These are phyloP conservation scores for Carex littledalei DNA, from an alignment of 176 grass and related monocot genomes.

Conservation along the genomic window DNA sequence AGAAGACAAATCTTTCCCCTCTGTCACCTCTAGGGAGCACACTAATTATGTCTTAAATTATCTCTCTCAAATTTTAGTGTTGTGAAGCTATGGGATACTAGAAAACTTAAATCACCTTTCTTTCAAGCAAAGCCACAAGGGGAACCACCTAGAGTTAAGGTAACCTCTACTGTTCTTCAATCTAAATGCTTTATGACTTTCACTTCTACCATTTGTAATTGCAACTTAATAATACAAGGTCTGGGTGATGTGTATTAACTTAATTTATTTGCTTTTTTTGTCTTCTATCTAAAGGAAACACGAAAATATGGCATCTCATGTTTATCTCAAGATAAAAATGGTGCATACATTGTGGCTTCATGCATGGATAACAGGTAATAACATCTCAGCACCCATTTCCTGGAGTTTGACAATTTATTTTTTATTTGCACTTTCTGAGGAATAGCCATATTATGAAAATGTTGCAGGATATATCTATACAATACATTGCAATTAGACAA, in stretches of 20 bases:
- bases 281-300: slow-evolving; percentile 36
- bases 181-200: neutral
- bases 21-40: neutral
- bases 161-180: slow-evolving; percentile 21
- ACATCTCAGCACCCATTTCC: neutral
- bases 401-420: neutral
- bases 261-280: slow-evolving; percentile 17
- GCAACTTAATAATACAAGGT: neutral
- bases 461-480: slow-evolving; percentile 84
- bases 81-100: slow-evolving; percentile 92
- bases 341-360: slow-evolving; percentile 63
- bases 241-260: slow-evolving; percentile 3
- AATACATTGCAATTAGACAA: slow-evolving; percentile 67
- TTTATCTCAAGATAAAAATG: slow-evolving; percentile 78
- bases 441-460: neutral
- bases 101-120: slow-evolving; percentile 58
- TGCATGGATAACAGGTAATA: slow-evolving; percentile 91
- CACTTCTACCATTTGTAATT: neutral
- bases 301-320: slow-evolving; percentile 83
- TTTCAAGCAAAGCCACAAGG: slow-evolving; percentile 41
- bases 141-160: slow-evolving; percentile 38
- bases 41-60: neutral
- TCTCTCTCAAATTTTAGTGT: slow-evolving; percentile 38
- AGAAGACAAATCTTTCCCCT: neutral
- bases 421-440: slow-evolving; percentile 9